Conservation (phyloP, 805 yeast genomes). For the Zygoascus ofunaensis region DNA sequence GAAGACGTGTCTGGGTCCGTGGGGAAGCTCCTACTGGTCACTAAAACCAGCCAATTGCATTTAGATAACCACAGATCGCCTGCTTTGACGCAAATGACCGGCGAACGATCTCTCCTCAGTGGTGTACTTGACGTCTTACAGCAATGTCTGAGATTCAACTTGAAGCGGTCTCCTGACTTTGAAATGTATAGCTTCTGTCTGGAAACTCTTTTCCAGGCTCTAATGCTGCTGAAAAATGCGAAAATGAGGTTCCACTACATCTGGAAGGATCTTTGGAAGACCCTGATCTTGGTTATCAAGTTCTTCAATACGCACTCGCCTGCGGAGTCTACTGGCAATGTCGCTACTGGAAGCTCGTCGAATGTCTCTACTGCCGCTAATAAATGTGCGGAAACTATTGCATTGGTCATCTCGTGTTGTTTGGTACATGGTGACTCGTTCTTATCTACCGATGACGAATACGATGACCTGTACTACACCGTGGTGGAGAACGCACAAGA, state of each 20-base stretch:
- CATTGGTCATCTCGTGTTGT: constrained; percentile 21
- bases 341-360: constrained; percentile 1
- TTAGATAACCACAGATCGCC: constrained; percentile 21
- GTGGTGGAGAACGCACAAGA: constrained; percentile 22
- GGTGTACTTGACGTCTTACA: constrained; percentile 30
- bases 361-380: constrained; percentile 6
- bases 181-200: constrained; percentile 23
- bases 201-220: constrained; percentile 18
- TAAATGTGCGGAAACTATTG: constrained; percentile 14
- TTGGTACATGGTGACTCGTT: constrained; percentile 27
- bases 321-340: neutral
- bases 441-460: constrained; percentile 24
- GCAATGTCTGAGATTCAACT: constrained; percentile 26
- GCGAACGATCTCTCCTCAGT: constrained; percentile 23
- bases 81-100: constrained; percentile 19
- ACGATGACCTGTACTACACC: constrained; percentile 27
- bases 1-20: constrained; percentile 20
- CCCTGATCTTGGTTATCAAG: constrained; percentile 24
- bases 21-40: constrained; percentile 5
- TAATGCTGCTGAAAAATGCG: constrained; percentile 11
- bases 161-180: constrained; percentile 22
- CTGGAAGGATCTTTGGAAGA: constrained; percentile 33
- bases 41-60: constrained; percentile 8
- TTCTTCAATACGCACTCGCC: constrained; percentile 20
- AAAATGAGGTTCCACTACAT: constrained; percentile 22